Conservation (phyloP, 441 rosid species). For the Corymbia citriodora region DNA sequence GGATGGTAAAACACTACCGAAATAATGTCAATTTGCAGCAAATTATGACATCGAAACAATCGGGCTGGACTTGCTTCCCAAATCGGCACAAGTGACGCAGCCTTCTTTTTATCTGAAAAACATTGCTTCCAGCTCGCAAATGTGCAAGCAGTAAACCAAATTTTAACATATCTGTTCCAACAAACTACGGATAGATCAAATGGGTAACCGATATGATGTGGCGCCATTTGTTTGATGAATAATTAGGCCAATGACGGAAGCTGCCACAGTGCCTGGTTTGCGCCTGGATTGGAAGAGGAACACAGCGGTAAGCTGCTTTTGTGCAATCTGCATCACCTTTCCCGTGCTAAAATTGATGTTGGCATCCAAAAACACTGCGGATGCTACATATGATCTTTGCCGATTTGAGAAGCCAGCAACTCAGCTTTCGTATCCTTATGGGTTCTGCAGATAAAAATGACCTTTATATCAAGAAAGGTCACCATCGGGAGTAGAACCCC, state of each 20-base stretch:
- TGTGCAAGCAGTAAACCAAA: neutral
- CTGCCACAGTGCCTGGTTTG: neutral
- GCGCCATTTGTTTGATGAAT: neutral
- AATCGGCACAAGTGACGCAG: neutral
- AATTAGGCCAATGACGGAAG: neutral
- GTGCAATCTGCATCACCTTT: neutral
- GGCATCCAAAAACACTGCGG: neutral
- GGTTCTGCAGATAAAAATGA: neutral
- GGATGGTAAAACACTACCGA: neutral
- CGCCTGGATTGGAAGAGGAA: neutral
- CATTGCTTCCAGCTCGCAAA: neutral
- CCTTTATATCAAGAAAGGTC: slow-evolving; percentile 36
- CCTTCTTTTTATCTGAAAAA: neutral
- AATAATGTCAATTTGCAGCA: neutral
- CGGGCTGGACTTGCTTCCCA: neutral
- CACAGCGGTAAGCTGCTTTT: neutral
- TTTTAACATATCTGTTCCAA: neutral
- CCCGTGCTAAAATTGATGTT: neutral
- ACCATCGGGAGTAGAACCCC: slow-evolving; percentile 63
- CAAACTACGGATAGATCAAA: neutral
- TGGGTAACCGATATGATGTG: neutral
- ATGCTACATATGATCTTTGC: neutral
- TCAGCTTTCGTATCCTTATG: neutral
- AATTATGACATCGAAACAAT: neutral
- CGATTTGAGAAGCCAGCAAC: neutral